Percentiles rank a stretch among this genome's conserved stretches.
These are phyloP conservation scores for Alternaria sp. DNA, from an alignment of 2,329 filamentous ascomycete species.

Conservation along the genomic window DNA sequence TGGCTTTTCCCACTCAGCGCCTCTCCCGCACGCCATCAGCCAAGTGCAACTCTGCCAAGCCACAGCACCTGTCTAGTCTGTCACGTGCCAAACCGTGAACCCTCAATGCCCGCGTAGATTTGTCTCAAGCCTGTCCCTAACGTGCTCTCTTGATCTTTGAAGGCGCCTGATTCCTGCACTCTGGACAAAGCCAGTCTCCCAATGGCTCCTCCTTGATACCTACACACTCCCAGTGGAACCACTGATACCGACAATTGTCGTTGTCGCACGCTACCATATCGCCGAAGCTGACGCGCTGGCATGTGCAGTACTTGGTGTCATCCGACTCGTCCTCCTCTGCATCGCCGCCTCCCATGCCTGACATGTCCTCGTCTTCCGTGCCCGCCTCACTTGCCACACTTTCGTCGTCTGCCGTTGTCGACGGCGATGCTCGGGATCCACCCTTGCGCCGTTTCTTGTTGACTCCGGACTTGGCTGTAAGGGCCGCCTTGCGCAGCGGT, in stretches of 20 bases:
- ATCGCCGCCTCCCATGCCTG: conserved; percentile 51
- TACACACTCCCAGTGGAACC: conserved; percentile 81
- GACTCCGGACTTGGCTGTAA: conserved; percentile 46
- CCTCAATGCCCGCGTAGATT: not conserved
- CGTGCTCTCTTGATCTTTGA: conserved; percentile 54
- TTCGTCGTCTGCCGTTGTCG: conserved; percentile 61
- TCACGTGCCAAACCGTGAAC: not conserved
- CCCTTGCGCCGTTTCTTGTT: conserved; percentile 51
- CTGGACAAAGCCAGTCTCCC: conserved; percentile 62
- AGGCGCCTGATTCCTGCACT: conserved; percentile 50
- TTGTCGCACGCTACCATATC: conserved; percentile 93
- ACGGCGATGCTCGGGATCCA: conserved; percentile 52
- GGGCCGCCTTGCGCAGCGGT: conserved; percentile 48
- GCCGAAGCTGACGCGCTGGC: conserved; percentile 83
- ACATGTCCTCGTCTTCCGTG: conserved; percentile 62
- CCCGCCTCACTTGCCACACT: conserved; percentile 59
- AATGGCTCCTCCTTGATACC: conserved; percentile 60
- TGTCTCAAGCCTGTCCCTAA: conserved; percentile 20
- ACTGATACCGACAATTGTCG: conserved; percentile 80
- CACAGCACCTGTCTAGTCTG: conserved; percentile 16
- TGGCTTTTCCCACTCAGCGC: conserved; percentile 22
- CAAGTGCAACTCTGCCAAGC: conserved; percentile 11
- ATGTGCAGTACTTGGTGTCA: conserved; percentile 81
- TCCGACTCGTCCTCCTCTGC: conserved; percentile 74
- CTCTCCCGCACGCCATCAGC: conserved; percentile 23